phyloP scores from a whole-genome alignment of 345 rosid genomes.

The Citrus trifoliata region DNA sequence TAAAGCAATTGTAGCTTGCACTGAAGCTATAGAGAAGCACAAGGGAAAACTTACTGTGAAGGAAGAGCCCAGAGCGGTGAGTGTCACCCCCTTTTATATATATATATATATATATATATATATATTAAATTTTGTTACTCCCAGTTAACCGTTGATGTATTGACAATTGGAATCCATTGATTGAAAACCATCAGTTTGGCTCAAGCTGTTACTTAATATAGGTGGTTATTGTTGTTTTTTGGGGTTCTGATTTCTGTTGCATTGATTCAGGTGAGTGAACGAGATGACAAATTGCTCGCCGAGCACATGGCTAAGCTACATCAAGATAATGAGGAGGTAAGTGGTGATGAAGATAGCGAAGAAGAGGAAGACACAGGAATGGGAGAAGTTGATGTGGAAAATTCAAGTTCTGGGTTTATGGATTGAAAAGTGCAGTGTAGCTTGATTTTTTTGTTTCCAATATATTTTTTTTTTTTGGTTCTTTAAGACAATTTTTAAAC shows the following conservation, averaged over 20 bases:
- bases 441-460: background rate
- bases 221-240: background rate
- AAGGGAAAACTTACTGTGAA: constrained; percentile 87
- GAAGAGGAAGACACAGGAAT: constrained; percentile 94
- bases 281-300: constrained; percentile 89
- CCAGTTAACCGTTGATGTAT: background rate
- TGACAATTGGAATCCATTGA: background rate
- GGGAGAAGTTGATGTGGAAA: constrained; percentile 85
- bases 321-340: constrained; percentile 76
- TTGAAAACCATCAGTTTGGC: background rate
- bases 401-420: constrained; percentile 44
- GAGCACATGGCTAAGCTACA: constrained; percentile 94
- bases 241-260: constrained; percentile 10
- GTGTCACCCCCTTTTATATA: constrained; percentile 15
- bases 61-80: constrained; percentile 93
- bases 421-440: constrained; percentile 40
- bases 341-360: constrained; percentile 95
- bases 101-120: too few relatives aligned
- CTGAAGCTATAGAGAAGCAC: constrained; percentile 72
- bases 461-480: background rate
- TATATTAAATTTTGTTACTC: background rate
- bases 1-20: constrained; percentile 78
- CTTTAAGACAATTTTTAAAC: background rate
- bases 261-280: constrained; percentile 83
- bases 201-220: background rate